phyloP scores from a whole-genome alignment of 345 rosid genomes.

The Acer negundo region DNA sequence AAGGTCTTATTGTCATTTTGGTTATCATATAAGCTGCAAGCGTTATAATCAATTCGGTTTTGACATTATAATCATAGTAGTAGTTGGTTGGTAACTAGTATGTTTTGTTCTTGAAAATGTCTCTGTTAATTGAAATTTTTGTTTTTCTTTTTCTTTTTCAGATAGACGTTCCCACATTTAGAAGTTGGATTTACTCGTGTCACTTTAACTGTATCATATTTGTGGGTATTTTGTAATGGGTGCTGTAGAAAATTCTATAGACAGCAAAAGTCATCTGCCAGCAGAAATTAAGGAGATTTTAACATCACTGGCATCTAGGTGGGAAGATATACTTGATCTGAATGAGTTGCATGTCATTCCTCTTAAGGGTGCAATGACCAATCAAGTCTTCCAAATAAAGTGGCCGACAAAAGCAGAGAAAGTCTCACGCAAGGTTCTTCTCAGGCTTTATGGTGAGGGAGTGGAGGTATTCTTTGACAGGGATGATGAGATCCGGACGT shows the following conservation, averaged over 20 bases:
- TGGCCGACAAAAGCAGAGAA: conserved; percentile 65
- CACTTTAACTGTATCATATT: neutral
- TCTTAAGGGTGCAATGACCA: conserved; percentile 89
- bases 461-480: conserved; percentile 83
- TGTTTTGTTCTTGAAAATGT: too few relatives aligned
- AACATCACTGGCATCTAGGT: conserved; percentile 57
- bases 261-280: conserved; percentile 28
- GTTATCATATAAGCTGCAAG: neutral
- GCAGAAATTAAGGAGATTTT: conserved; percentile 49
- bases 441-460: conserved; percentile 93
- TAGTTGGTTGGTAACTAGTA: too few relatives aligned
- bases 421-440: conserved; percentile 52
- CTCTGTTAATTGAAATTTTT: too few relatives aligned
- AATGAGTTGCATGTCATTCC: conserved; percentile 63
- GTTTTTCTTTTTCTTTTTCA: too few relatives aligned
- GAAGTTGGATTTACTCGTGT: too few relatives aligned
- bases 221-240: conserved; percentile 26
- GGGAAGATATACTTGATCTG: conserved; percentile 74
- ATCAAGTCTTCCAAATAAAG: conserved; percentile 82
- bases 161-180: too few relatives aligned
- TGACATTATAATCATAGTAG: neutral
- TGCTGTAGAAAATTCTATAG: conserved; percentile 23
- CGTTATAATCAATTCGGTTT: neutral
- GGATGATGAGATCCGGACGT: conserved; percentile 76
- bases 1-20: neutral